Percentiles rank a stretch among this genome's conserved stretches.
These are phyloP conservation scores for Xerophyta viscosa DNA, from an alignment of 106 monocot species.

Conservation along the genomic window DNA sequence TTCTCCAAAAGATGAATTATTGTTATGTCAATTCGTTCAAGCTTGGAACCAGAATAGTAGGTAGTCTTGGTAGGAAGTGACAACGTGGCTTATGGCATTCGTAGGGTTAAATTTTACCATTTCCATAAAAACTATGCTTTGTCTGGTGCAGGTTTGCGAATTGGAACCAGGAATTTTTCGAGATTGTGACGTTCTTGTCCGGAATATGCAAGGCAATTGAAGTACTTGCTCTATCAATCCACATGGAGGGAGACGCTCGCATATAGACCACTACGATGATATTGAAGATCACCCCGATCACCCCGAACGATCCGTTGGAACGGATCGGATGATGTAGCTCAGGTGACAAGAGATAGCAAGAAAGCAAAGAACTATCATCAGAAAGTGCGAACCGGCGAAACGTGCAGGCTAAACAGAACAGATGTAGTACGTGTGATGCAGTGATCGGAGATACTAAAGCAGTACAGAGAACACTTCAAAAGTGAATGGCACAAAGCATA, in stretches of 20 bases:
- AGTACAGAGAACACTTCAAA: slow-evolving; percentile 92
- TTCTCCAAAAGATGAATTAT: too few relatives aligned
- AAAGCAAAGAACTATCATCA: slow-evolving; percentile 30
- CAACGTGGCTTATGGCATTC: too few relatives aligned
- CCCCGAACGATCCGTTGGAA: slow-evolving; percentile 12
- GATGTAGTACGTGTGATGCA: slow-evolving; percentile 74
- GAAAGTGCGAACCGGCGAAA: slow-evolving; percentile 19
- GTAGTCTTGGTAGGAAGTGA: too few relatives aligned
- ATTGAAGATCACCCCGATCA: slow-evolving; percentile 25
- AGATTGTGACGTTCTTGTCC: too few relatives aligned
- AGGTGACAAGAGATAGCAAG: slow-evolving; percentile 30
- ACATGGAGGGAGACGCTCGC: slow-evolving; percentile 49
- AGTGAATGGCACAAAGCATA: slow-evolving; percentile 98
- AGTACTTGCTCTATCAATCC: too few relatives aligned
- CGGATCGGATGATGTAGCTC: slow-evolving; percentile 22
- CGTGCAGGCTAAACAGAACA: slow-evolving; percentile 50
- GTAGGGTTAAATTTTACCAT: too few relatives aligned
- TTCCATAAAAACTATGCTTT: too few relatives aligned
- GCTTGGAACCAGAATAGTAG: too few relatives aligned
- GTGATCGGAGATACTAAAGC: slow-evolving; percentile 71
- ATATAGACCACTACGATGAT: slow-evolving; percentile 46
- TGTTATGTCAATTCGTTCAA: too few relatives aligned
- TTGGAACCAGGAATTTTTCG: too few relatives aligned
- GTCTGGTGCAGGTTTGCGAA: slow-evolving; percentile 66
- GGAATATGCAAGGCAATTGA: too few relatives aligned